Evolutionary conservation across 768 basidiomycete genomes (phyloP), one percentile per base, ranked within the genome.

Genomic region (Leucocoprinus sp.): DNA sequence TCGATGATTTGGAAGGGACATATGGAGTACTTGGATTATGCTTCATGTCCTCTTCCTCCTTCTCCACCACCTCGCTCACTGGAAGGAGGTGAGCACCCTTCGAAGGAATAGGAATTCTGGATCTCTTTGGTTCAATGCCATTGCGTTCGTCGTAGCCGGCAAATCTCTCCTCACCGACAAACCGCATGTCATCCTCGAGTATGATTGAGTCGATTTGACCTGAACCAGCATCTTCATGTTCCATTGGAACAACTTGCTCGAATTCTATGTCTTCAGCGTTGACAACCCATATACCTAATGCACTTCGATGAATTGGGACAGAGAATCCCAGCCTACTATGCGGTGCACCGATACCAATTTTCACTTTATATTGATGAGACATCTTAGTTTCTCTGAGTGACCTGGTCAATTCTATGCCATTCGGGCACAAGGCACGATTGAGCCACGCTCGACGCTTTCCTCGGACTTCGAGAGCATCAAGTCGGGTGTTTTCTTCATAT

Each of bases 371-470:
- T 15, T 35, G 6, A 23, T 19, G 8, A 6, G 37, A 27, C 15
- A 33, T 48, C 12, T 28, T 19, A 12, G 11, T 23, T 28, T 29
- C 42, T 18, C 28, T 29, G 5, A 31, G 24, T n/a, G 26, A 37
- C 14, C 17, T 15, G 14, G 38, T 47, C 28, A 47, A 26, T 14
- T 24, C 27, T 18, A 48, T 21, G 9, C 46, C 46, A 36, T 28
- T 48, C 49, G 45, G 23, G 12, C 52, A 51, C 35, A 74, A 66
- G 15, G 70, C 68, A 27, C 71, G 65, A 50, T 75, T 76, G 43
- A 76, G 67, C 84, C 84, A 87, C 5, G 84, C 84, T 8, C 82
- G 68, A 23, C 84, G 69, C 29, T 75, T 69, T 26, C 76, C 74
- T 50, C 72, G 73, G 31, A 75, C 67, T 57, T 82, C 80, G 18